Evolutionary conservation across 2,329 filamentous ascomycete species (phyloP), one percentile per base, ranked within the genome.

Genomic region (Fusarium cyanostomum): DNA sequence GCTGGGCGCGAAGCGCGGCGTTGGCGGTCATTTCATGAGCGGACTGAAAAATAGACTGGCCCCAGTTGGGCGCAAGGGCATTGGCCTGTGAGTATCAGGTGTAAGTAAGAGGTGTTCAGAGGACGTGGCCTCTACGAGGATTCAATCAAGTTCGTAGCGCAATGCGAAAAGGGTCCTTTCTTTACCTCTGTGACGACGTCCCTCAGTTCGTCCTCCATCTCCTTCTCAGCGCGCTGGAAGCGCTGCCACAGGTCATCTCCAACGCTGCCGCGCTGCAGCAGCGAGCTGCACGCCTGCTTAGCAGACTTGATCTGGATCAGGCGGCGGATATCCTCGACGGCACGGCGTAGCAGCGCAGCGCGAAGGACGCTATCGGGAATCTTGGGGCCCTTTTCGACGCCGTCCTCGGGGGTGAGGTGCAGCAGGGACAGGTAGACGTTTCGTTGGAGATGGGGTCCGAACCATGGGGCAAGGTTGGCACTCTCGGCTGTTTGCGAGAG

Each of bases 11-110:
- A 72, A 97, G 85, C 42, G 88, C 80, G 37, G 86, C 85, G 79
- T 97, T 97, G 73, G 92, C 90, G 57, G 91, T 88, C 78, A 99
- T 97, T 78, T 99, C 95, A 78, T 96, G 96, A 52, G 95, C 95
- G 41, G 92, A 94, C 78, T 99, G 95, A 85, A 99, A 99, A 76
- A 99, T 98, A 54, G 86, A 88, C 74, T 95, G 89, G 61, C 95
- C 95, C 95, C 95, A 99, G 76, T 90, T 89, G 44, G 92, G 89
- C 2, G 87, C 84, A 64, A 97, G 90, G 16, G 91, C 93, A 75
- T 98, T 98, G 71, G 96, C 95, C 92, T 97, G 67, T 35, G 10
- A 21, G 28, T 31, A 10, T 37, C 15, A 16, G 44, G 13, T 37
- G 52, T 64, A 31, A 67, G 52, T 27, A 33, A 39, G 10, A 21